Percentiles rank a stretch among this genome's conserved stretches.
Evolutionary conservation across 805 yeast genomes (phyloP).

Genomic region (Candida broadrunensis): DNA sequence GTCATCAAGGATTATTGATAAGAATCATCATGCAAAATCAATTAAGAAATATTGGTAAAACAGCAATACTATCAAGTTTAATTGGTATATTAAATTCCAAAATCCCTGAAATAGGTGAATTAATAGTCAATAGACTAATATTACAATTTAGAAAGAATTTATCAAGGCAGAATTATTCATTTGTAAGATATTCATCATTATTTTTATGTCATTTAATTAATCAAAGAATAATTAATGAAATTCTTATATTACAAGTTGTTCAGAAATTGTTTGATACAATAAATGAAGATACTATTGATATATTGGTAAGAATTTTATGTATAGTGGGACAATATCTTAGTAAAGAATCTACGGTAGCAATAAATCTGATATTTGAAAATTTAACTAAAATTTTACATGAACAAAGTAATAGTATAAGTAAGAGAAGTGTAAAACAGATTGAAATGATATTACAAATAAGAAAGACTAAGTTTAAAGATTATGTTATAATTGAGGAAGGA

Average conservation of each 20-base stretch:
- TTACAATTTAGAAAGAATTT: constrained; percentile 52
- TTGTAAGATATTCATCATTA: constrained; percentile 5
- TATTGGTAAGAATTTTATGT: constrained; percentile 49
- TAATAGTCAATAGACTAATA: constrained; percentile 51
- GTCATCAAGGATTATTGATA: constrained; percentile 64
- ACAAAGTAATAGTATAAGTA: constrained; percentile 28
- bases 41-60: constrained; percentile 29
- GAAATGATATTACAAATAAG: constrained; percentile 53
- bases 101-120: constrained; percentile 65
- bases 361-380: constrained; percentile 53
- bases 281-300: constrained; percentile 54
- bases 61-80: constrained; percentile 56
- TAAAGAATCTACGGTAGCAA: constrained; percentile 41
- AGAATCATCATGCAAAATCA: constrained; percentile 56
- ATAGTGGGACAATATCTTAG: constrained; percentile 52
- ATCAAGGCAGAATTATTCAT: constrained; percentile 45
- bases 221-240: constrained; percentile 47
- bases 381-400: constrained; percentile 61
- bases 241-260: constrained; percentile 31
- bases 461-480: constrained; percentile 37
- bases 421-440: constrained; percentile 43
- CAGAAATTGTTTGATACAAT: constrained; percentile 38
- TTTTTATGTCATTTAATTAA: constrained; percentile 65
- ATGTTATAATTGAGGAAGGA: constrained; percentile 39
- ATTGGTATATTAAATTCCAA: constrained; percentile 61